Base-by-base conservation (phyloP, 139 green algal species). In the Parachlorella kessleri region DNA sequence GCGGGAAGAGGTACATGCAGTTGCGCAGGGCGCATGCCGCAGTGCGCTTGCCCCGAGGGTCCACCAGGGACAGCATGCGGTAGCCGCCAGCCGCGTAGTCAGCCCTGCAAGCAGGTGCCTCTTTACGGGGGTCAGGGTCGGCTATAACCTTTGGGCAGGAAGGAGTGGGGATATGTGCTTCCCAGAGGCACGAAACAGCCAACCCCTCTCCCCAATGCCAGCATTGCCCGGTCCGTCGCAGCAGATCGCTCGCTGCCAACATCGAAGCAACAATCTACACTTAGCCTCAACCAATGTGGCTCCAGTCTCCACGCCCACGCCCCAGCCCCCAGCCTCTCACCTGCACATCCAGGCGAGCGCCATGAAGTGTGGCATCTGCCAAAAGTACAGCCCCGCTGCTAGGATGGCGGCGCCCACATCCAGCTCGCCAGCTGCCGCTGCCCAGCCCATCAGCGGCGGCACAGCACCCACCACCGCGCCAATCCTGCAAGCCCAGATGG, bases 321-420 rank as follows among this genome's bases (percentile, higher is more conserved):
- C n/a, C n/a, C n/a, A n/a, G n/a, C n/a, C n/a, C n/a, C n/a, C n/a
- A n/a, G n/a, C n/a, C 48, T 35, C 63, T 37, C 63, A 69, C 63
- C 28, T 38, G 86, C 90, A 98, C 79, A 99, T 83, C 94, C 94
- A 99, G 24, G 97, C 94, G 8, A 99, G 89, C 3, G 97, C 89
- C 84, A 99, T 91, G 84, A 99, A 99, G 88, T 99, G 97, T 28
- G 97, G 96, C 86, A 99, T 92, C 81, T 95, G 91, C 97, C 97
- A 99, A 70, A 95, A 96, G 90, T 98, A 99, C 2, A 99, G 90
- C 23, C 88, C 90, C 0, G 86, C 87, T 0, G 92, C 95, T 65
- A 99, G 91, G 36, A 98, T 86, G 18, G 70, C 70, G 33, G 90
- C 79, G 18, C 85, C 82, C 32, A 70, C 66, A 18, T 95, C 86